These are phyloP conservation scores for Torulaspora quercuum DNA, from an alignment of 805 yeast species.

Conservation along the genomic window DNA sequence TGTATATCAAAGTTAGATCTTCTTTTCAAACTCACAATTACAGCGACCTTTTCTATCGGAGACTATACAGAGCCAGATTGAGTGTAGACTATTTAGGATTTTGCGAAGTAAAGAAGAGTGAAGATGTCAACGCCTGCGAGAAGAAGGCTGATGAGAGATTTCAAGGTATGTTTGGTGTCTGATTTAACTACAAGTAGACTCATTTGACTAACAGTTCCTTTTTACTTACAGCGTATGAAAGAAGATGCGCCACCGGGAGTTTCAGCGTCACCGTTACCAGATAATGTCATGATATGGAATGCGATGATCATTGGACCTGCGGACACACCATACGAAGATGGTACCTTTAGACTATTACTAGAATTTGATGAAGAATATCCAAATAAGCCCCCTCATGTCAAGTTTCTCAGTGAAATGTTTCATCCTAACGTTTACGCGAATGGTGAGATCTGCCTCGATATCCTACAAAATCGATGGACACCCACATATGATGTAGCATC, in stretches of 20 bases:
- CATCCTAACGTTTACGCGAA: conserved; percentile 96
- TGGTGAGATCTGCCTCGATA: conserved; percentile 94
- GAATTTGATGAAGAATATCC: conserved; percentile 97
- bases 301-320: conserved; percentile 97
- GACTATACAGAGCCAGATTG: too few species aligned
- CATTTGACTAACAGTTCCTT: conserved; percentile 19
- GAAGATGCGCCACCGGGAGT: conserved; percentile 98
- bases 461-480: conserved; percentile 95
- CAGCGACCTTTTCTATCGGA: conserved; percentile 8
- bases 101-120: too few species aligned
- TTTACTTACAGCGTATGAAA: conserved; percentile 67
- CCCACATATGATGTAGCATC: conserved; percentile 98
- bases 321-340: conserved; percentile 97
- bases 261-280: conserved; percentile 94
- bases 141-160: conserved; percentile 97
- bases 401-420: conserved; percentile 90
- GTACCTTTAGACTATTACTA: conserved; percentile 80
- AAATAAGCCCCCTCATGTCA: conserved; percentile 91
- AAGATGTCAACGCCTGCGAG: conserved; percentile 97
- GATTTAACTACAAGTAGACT: not conserved
- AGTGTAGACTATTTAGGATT: too few species aligned
- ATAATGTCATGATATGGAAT: conserved; percentile 95
- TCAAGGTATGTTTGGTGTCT: conserved; percentile 54
- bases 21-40: too few species aligned
- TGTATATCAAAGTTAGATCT: too few species aligned